Conservation (phyloP, 208 protist genomes). For the Porcisia hertigi region DNA sequence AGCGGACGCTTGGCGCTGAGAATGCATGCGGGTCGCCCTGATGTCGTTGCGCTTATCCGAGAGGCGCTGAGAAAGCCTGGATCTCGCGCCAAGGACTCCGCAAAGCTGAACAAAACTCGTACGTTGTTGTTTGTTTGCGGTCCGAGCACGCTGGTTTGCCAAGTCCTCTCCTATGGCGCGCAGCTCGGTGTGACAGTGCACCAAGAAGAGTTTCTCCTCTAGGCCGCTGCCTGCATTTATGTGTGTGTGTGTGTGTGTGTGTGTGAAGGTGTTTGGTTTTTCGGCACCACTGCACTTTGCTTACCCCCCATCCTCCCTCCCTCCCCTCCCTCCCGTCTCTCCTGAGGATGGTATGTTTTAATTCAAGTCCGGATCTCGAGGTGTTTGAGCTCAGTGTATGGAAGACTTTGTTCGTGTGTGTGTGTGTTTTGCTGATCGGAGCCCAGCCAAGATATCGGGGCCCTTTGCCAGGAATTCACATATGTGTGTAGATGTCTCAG, state of each 20-base stretch:
- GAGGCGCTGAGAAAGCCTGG: background rate
- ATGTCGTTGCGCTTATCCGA: slow-evolving; percentile 4
- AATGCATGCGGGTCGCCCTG: background rate
- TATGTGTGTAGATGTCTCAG: too few relatives aligned
- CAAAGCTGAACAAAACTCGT: slow-evolving; percentile 2
- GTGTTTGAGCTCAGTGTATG: too few relatives aligned
- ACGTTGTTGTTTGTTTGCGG: slow-evolving; percentile 12
- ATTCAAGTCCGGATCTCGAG: too few relatives aligned
- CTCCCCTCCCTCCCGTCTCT: too few relatives aligned
- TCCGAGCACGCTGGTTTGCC: slow-evolving; percentile 1
- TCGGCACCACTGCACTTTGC: too few relatives aligned
- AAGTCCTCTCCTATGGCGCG: background rate
- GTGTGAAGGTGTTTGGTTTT: background rate
- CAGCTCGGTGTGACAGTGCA: slow-evolving; percentile 4
- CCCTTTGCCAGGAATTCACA: too few relatives aligned
- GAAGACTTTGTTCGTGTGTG: too few relatives aligned
- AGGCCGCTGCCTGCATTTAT: background rate
- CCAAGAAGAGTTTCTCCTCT: slow-evolving; percentile 6
- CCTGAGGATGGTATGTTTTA: too few relatives aligned
- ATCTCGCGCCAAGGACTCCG: background rate
- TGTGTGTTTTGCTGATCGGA: too few relatives aligned
- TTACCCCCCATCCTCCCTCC: too few relatives aligned
- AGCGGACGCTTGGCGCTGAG: slow-evolving; percentile 1
- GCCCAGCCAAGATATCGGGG: too few relatives aligned
- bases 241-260: background rate